Evolutionary conservation across 345 rosid genomes (phyloP).

Genomic region (Lumnitzera littorea): DNA sequence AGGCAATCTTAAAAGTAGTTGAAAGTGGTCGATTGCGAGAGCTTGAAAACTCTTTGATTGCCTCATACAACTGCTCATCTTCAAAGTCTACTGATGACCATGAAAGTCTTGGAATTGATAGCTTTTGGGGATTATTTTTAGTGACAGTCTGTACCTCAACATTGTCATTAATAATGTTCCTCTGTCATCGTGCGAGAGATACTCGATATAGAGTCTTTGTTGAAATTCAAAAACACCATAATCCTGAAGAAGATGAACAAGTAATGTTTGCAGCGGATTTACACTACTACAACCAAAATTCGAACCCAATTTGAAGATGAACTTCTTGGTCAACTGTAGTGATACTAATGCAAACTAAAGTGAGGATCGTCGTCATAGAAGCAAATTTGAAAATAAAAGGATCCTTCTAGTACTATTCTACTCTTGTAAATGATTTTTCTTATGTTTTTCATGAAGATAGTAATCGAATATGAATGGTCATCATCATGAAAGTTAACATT

Average conservation of each 20-base stretch:
- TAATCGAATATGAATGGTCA: no score
- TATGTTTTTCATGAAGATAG: no score
- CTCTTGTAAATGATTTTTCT: no score
- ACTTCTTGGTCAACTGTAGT: no score
- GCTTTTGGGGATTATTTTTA: slow-evolving; percentile 13
- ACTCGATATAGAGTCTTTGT: neutral
- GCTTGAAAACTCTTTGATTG: slow-evolving; percentile 5
- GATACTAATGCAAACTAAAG: no score
- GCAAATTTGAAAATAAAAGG: no score
- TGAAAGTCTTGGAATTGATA: slow-evolving; percentile 3
- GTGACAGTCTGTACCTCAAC: slow-evolving; percentile 6
- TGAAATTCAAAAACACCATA: neutral
- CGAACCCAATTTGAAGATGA: no score
- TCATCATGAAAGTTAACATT: no score
- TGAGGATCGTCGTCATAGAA: no score
- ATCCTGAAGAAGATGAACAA: slow-evolving; percentile 1
- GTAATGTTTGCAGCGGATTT: neutral
- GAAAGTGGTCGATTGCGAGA: slow-evolving; percentile 15
- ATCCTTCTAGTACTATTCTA: no score
- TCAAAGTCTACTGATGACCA: neutral
- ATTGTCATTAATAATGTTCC: neutral
- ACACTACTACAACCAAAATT: no score
- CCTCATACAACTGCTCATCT: slow-evolving; percentile 8
- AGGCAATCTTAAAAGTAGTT: slow-evolving; percentile 10
- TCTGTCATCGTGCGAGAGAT: neutral